Evolutionary conservation across 306 rosid genomes (phyloP).

Genomic region (Vigna radiata): DNA sequence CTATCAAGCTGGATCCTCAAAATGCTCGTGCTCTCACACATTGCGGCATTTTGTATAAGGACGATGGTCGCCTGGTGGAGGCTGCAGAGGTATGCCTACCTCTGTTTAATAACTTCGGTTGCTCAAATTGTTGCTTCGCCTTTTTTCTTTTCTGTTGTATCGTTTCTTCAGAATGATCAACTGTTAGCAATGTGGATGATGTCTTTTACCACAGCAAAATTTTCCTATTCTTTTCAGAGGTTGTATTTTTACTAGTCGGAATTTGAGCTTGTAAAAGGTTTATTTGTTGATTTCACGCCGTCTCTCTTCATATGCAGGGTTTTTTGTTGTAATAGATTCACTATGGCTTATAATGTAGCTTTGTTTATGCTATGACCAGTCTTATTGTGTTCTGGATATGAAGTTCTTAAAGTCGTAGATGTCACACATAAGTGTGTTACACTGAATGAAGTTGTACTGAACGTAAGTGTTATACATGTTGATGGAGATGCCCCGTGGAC

Average conservation of each 20-base stretch:
- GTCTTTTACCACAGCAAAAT: background rate
- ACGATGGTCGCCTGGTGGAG: slow-evolving; percentile 83
- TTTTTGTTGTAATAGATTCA: background rate
- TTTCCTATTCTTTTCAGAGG: background rate
- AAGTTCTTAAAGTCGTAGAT: background rate
- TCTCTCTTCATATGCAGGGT: background rate
- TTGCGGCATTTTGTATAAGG: slow-evolving; percentile 83
- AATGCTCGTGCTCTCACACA: slow-evolving; percentile 83
- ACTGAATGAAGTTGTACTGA: background rate
- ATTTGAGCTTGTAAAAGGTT: background rate
- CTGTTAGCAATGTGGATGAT: background rate
- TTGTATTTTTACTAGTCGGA: background rate
- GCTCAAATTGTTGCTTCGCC: background rate
- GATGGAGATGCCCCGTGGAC: too few relatives aligned
- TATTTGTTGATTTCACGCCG: background rate
- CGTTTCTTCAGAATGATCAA: background rate
- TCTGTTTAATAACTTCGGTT: background rate
- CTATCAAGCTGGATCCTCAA: slow-evolving; percentile 70
- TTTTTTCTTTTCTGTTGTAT: background rate
- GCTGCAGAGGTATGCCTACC: slow-evolving; percentile 79
- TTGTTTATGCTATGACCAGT: background rate
- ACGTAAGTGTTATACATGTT: background rate
- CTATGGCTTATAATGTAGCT: background rate
- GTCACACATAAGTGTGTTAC: too few relatives aligned
- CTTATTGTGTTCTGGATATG: background rate